Evolutionary conservation across 371 early-diverging fungal genomes (phyloP).

Genomic region (Mucor racemosus): DNA sequence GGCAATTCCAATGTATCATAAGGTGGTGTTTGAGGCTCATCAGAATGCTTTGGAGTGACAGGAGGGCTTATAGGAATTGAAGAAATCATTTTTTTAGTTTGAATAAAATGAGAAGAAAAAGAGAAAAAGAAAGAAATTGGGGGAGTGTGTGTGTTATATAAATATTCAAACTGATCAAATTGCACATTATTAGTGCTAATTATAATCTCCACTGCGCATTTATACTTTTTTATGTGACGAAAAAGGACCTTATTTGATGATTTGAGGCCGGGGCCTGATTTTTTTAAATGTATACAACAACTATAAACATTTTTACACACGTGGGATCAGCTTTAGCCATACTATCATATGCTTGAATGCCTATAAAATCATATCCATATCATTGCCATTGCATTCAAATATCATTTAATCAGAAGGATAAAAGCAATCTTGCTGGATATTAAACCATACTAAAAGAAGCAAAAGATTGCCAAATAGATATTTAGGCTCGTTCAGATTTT

Average conservation of each 20-base stretch:
- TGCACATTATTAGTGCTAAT: background rate
- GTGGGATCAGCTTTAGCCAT: background rate
- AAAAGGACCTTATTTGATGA: conserved; percentile 3
- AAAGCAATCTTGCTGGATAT: background rate
- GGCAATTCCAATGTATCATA: conserved; percentile 17
- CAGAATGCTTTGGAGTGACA: conserved; percentile 28
- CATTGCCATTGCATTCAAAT: background rate
- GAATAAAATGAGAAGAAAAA: background rate
- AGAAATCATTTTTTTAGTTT: conserved; percentile 11
- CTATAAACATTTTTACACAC: background rate
- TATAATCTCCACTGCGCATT: conserved; percentile 11
- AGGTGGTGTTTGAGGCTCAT: background rate
- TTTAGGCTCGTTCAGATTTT: conserved; percentile 1
- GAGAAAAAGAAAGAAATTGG: conserved; percentile 10
- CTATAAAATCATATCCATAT: background rate
- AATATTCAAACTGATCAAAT: conserved; percentile 6
- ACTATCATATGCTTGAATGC: background rate
- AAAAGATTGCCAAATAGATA: background rate
- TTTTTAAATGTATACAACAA: background rate
- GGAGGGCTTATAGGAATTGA: conserved; percentile 31
- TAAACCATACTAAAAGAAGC: conserved; percentile 4
- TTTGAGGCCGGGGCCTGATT: conserved; percentile 24
- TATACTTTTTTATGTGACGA: conserved; percentile 17
- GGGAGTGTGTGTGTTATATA: background rate
- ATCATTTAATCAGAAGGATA: background rate